Conservation (phyloP, 495 filamentous ascomycete species). For the Sphaerosporella brunnea region DNA sequence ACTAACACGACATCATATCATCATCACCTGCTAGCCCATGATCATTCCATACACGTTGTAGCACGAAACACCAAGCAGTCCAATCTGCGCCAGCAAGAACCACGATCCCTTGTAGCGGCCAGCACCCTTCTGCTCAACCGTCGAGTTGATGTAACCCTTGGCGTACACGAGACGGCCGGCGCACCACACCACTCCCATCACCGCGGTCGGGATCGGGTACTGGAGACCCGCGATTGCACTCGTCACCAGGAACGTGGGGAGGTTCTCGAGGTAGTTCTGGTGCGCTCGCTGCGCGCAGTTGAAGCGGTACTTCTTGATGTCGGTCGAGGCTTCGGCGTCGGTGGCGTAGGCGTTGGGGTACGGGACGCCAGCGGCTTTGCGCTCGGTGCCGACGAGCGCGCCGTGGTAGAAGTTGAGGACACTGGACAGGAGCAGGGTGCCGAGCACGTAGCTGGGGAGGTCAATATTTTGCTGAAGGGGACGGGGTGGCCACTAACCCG, state of each 20-base stretch:
- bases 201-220: constrained; percentile 39
- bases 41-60: constrained; percentile 14
- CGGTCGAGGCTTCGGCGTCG: constrained; percentile 40
- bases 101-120: constrained; percentile 31
- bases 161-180: constrained; percentile 37
- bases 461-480: no score
- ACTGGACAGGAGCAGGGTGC: constrained; percentile 40
- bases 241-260: constrained; percentile 39
- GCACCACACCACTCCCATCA: constrained; percentile 40
- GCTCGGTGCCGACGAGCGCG: constrained; percentile 29
- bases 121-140: constrained; percentile 31
- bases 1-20: not conserved
- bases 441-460: constrained; percentile 39
- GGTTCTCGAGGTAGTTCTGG: constrained; percentile 51
- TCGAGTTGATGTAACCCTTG: constrained; percentile 39
- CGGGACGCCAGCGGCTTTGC: constrained; percentile 38
- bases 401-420: constrained; percentile 40
- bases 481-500: no score
- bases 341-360: constrained; percentile 51
- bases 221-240: constrained; percentile 29
- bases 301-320: constrained; percentile 31
- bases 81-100: constrained; percentile 31
- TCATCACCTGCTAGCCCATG: not conserved
- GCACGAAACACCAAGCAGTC: constrained; percentile 31
- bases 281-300: constrained; percentile 57